Evolutionary conservation across 495 filamentous ascomycete species (phyloP).

Genomic region (Trichoderma virens): DNA sequence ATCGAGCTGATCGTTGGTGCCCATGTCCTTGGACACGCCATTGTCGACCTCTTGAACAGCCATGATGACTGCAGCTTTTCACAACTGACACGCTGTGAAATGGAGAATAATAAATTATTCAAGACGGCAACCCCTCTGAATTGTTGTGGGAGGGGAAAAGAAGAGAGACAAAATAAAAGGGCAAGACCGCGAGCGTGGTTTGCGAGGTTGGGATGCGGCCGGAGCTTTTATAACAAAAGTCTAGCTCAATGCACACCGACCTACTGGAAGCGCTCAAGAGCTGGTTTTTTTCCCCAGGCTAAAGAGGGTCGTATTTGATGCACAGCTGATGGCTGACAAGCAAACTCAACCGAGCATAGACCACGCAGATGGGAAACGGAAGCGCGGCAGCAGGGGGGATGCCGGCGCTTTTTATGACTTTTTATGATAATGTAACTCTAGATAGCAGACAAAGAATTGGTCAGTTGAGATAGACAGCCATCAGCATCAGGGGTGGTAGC

Average conservation of each 20-base stretch:
- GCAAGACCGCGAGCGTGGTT: neutral
- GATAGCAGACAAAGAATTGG: neutral
- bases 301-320: too few relatives aligned
- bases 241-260: neutral
- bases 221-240: too few relatives aligned
- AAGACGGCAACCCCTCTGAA: too few relatives aligned
- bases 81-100: neutral
- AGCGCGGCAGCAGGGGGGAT: neutral
- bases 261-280: neutral
- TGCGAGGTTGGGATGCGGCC: too few relatives aligned
- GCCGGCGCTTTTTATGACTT: neutral
- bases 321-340: neutral
- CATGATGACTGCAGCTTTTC: neutral
- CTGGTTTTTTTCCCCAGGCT: too few relatives aligned
- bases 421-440: neutral
- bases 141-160: too few relatives aligned
- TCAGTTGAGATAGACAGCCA: neutral
- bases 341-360: too few relatives aligned
- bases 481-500: neutral
- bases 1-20: conserved; percentile 4
- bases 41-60: neutral
- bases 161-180: neutral
- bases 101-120: neutral
- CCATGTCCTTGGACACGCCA: conserved; percentile 2
- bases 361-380: neutral